These are phyloP conservation scores for Botryotinia calthae DNA, from an alignment of 2,329 filamentous ascomycete genomes.

Conservation along the genomic window DNA sequence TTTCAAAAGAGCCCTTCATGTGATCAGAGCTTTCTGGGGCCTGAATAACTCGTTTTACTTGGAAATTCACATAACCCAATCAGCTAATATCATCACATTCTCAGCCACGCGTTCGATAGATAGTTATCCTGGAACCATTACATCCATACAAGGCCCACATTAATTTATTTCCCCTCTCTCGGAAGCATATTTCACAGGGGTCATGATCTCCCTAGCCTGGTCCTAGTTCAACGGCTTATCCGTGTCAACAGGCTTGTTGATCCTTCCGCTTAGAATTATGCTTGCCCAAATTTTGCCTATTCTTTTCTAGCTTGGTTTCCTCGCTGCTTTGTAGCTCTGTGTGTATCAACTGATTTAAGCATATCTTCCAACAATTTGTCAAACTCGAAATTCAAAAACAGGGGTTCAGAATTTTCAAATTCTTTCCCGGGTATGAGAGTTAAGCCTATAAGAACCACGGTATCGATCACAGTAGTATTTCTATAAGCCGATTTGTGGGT, in stretches of 20 bases:
- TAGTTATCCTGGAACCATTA: not conserved
- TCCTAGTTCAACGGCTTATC: conserved; percentile 1
- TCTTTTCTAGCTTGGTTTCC: not conserved
- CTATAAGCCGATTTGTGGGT: not conserved
- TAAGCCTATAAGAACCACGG: not conserved
- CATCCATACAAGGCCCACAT: not conserved
- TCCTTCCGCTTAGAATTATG: not conserved
- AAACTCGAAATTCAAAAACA: not conserved
- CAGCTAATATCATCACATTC: not conserved
- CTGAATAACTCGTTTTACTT: not conserved
- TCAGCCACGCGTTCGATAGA: not conserved
- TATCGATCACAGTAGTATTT: not conserved
- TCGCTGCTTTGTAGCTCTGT: not conserved
- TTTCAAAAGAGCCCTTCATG: not conserved
- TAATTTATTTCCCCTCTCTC: not conserved
- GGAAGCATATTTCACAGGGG: not conserved
- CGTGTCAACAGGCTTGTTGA: not conserved
- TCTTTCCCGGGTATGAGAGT: not conserved
- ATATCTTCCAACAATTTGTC: not conserved
- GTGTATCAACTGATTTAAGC: not conserved
- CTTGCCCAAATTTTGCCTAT: not conserved
- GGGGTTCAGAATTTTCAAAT: not conserved
- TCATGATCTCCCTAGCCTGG: not conserved
- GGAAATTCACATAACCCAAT: not conserved
- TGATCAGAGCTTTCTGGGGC: not conserved